These are phyloP conservation scores for Mycena filopes DNA, from an alignment of 768 basidiomycete genomes.

Conservation along the genomic window DNA sequence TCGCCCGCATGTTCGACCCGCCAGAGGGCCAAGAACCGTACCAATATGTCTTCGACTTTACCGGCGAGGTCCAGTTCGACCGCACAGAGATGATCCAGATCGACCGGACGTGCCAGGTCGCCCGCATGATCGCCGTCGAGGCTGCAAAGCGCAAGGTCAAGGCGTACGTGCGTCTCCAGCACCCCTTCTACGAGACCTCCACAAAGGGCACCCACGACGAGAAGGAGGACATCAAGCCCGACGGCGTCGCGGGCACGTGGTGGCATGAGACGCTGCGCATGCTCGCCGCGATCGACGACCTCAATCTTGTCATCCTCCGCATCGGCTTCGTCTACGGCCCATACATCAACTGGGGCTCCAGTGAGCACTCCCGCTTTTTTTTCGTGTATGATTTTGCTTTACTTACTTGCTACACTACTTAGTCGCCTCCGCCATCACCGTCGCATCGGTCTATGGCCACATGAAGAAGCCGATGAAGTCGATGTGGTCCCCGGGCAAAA, in stretches of 20 bases:
- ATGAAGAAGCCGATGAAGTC: conserved; percentile 88
- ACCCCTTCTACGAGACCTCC: conserved; percentile 81
- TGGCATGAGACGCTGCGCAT: conserved; percentile 88
- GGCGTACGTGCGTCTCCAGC: conserved; percentile 81
- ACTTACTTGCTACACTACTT: conserved; percentile 22
- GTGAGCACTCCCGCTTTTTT: conserved; percentile 56
- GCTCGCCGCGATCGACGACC: conserved; percentile 75
- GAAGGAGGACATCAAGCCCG: conserved; percentile 79
- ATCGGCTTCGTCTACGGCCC: conserved; percentile 85
- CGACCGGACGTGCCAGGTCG: conserved; percentile 75
- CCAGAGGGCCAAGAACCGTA: conserved; percentile 75
- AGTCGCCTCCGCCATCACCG: conserved; percentile 80
- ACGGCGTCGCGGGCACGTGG: conserved; percentile 79
- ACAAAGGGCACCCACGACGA: conserved; percentile 75
- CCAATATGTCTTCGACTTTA: conserved; percentile 86
- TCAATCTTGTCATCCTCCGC: conserved; percentile 84
- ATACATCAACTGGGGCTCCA: conserved; percentile 75
- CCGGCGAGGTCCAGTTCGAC: conserved; percentile 82
- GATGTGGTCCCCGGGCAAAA: conserved; percentile 86
- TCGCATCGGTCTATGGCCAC: conserved; percentile 84
- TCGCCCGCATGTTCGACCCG: conserved; percentile 77
- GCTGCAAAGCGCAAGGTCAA: conserved; percentile 83
- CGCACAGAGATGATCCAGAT: conserved; percentile 84
- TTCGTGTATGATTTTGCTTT: conserved; percentile 7
- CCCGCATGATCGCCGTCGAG: conserved; percentile 76